Base-by-base conservation (phyloP, 495 filamentous ascomycete genomes). In the Talaromyces nanjingensis region DNA sequence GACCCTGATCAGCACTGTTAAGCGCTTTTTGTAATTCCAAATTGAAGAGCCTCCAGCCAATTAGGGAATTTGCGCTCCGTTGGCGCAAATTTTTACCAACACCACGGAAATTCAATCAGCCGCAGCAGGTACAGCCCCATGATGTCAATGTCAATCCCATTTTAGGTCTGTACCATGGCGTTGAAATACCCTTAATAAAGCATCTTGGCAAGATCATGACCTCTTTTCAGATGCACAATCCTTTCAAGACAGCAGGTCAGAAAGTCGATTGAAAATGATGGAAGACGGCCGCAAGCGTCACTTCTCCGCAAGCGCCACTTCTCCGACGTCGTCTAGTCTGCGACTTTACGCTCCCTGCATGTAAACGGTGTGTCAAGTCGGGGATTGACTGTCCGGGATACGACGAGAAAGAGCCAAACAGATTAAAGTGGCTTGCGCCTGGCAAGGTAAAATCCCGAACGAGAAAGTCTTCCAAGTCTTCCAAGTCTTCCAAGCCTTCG, bases 291-390 rank as follows among this genome's bases (percentile, higher is more conserved):
- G 42, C 3, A 69, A 66, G 24, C 70, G 67, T 27, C 76, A 76
- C 24, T 78, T 62, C 73, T 69, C 2, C 71, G 74, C n/a, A n/a
- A 66, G 24, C 70, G 67, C 34, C 76, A 76, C 24, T 78, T 62
- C 73, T 69, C 2, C 71, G 74, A 4, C 72, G 74, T 11, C 66
- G 72, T 9, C 61, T 74, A 3, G 72, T 76, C 1, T 78, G 76
- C 45, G 76, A 77, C 53, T 69, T 69, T 45, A 58, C 63, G 6
- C 56, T 29, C 22, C 70, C 72, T 16, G 64, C 39, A 4, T 72
- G 70, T 49, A 71, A 63, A n/a, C 64, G 72, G 52, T 74, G 70
- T 39, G 58, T 64, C 39, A 25, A 45, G n/a, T 64, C 66, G 2
- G 69, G 69, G 7, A 60, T 68, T 39, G 24, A 63, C 42, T 74